Conservation (phyloP, 768 basidiomycete species). For the Panus rudis region DNA sequence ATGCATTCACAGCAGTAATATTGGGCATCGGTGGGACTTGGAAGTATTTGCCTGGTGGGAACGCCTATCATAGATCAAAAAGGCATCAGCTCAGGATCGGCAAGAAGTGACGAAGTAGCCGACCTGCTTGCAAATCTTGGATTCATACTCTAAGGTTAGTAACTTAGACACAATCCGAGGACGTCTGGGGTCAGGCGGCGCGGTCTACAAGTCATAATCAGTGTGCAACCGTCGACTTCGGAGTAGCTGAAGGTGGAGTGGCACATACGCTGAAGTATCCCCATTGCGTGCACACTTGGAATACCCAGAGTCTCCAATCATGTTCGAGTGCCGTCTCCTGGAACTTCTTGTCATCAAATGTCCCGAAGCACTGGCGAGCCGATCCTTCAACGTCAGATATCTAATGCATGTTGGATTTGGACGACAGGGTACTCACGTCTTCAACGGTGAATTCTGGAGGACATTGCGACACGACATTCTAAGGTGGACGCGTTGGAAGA, state of each 20-base stretch:
- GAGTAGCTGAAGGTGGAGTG: too few relatives aligned
- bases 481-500: background rate
- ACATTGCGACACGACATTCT: conserved; percentile 57
- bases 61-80: conserved; percentile 42
- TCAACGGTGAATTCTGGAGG: conserved; percentile 41
- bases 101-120: conserved; percentile 10
- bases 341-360: conserved; percentile 63
- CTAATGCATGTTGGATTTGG: background rate
- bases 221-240: background rate
- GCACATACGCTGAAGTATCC: conserved; percentile 76
- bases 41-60: conserved; percentile 70
- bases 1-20: conserved; percentile 69
- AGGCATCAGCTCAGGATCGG: background rate
- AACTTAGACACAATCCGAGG: conserved; percentile 77
- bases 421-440: conserved; percentile 32
- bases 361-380: conserved; percentile 72
- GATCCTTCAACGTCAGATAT: background rate
- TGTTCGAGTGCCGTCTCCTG: conserved; percentile 54
- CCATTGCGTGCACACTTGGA: conserved; percentile 95
- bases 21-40: conserved; percentile 69
- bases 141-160: conserved; percentile 65
- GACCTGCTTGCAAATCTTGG: conserved; percentile 63
- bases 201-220: conserved; percentile 38
- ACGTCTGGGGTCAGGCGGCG: conserved; percentile 47
- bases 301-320: conserved; percentile 82